Percentiles rank a stretch among this genome's conserved stretches.
Conservation (phyloP, 306 rosid species). For the Inga leiocalycina region DNA sequence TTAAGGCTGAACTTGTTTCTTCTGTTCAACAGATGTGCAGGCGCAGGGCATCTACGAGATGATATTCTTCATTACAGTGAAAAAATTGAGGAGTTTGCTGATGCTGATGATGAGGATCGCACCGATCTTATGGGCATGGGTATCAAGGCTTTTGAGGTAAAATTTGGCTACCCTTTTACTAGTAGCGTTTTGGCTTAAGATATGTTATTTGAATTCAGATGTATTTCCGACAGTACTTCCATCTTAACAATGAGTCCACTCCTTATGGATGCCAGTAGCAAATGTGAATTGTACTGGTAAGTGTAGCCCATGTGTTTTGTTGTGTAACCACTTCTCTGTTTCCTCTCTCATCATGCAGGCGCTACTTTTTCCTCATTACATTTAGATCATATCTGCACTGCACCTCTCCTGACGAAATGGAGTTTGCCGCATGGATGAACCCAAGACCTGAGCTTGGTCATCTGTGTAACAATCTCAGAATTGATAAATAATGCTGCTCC, state of each 20-base stretch:
- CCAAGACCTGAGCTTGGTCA: constrained; percentile 94
- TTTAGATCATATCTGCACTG: constrained; percentile 84
- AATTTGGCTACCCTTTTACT: background rate
- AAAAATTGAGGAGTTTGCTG: constrained; percentile 63
- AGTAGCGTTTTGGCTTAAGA: background rate
- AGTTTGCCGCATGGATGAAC: constrained; percentile 74
- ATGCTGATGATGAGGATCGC: constrained; percentile 68
- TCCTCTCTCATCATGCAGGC: constrained; percentile 54
- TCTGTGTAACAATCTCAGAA: constrained; percentile 79
- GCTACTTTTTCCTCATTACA: constrained; percentile 79
- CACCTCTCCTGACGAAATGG: constrained; percentile 48
- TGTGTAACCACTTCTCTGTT: constrained; percentile 21
- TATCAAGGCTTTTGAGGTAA: constrained; percentile 82
- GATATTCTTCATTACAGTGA: constrained; percentile 71
- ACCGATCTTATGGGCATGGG: constrained; percentile 79
- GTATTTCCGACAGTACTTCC: background rate
- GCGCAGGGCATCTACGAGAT: constrained; percentile 86
- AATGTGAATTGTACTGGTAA: background rate
- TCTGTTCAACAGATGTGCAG: constrained; percentile 69
- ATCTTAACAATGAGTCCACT: constrained; percentile 16
- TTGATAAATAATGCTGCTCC: constrained; percentile 57
- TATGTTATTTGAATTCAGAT: background rate
- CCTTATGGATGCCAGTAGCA: constrained; percentile 14
- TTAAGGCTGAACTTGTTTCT: constrained; percentile 34
- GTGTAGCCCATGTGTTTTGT: constrained; percentile 2